Evolutionary conservation across 176 grass and related monocot species (phyloP), one percentile per base, ranked within the genome.

Genomic region (Ensete glaucum): DNA sequence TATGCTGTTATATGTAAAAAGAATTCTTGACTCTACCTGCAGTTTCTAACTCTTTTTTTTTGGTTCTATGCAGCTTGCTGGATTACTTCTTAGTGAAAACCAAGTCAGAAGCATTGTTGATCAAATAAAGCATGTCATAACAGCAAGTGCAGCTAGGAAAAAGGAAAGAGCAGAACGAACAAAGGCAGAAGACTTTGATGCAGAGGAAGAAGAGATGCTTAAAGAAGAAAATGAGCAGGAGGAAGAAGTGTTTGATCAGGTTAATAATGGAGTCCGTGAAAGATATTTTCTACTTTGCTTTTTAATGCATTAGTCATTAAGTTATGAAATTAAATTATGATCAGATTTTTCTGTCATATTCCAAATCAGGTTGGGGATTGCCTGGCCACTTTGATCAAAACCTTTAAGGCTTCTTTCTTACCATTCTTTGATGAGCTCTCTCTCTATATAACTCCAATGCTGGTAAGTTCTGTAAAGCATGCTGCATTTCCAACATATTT

Each of bases 211-310:
- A 53, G 96, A 99, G 81, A 50, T 99, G 66, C 88, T 99, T 52
- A 81, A 99, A 84, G 96, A 99, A 92, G 96, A 99, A 84, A 99
- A 99, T 77, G 96, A 99, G 75, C 91, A 99, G 76, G 96, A 99
- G 78, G 96, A 99, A 72, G 96, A 99, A 85, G 88, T 99, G 53
- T 99, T 99, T 82, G 91, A 99, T 78, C 96, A 95, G 91, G 96
- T 91, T 77, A 19, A n/a, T 51, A 70, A 70, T 70, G 43, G 3
- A 70, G 12, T 13, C 12, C 1, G 62, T 53, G 73, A 22, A 76
- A 17, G 53, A 29, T 76, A 62, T 27, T 10, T 43, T 43, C 34
- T 43, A 43, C 34, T 43, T 43, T 63, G 20, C 50, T 15, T 84
- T 67, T 10, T 11, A 10, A 65, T 26, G 2, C 21, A 13, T n/a